Evolutionary conservation across 345 rosid species (phyloP).

Genomic region (Nasturtium officinale): DNA sequence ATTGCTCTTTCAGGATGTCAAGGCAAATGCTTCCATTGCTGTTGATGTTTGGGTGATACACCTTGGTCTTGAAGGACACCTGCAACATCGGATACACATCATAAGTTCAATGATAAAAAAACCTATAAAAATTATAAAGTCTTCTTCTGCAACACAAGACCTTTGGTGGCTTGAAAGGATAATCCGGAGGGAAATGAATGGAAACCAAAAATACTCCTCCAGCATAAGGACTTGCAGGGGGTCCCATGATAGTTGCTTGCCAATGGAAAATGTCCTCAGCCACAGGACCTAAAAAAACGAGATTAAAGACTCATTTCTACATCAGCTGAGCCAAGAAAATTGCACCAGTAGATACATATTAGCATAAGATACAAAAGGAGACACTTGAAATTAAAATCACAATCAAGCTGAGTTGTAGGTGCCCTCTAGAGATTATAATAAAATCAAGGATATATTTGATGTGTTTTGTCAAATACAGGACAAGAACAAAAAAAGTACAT

Average conservation of each 20-base stretch:
- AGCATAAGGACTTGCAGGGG: conserved; percentile 54
- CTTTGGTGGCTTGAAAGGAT: conserved; percentile 73
- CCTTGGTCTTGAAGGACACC: conserved; percentile 46
- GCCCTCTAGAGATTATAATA: not conserved
- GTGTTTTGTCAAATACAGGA: not conserved
- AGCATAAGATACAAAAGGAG: not conserved
- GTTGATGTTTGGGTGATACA: conserved; percentile 44
- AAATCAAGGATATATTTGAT: not conserved
- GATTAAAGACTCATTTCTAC: not conserved
- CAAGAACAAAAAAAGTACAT: not conserved
- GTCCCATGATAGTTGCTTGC: conserved; percentile 64
- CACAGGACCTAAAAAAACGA: conserved; percentile 49
- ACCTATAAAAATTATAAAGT: not conserved
- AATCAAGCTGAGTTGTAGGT: not conserved
- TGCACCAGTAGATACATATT: conserved; percentile 10
- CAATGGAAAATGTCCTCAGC: conserved; percentile 67
- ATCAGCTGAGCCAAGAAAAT: not conserved
- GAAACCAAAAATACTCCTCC: conserved; percentile 59
- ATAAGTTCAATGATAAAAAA: not conserved
- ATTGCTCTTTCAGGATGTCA: conserved; percentile 45
- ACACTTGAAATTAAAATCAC: not conserved
- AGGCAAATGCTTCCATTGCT: conserved; percentile 46
- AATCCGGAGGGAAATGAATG: conserved; percentile 61
- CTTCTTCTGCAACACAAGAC: not conserved
- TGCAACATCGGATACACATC: not conserved